These are phyloP conservation scores for Diaporthe sp. DNA, from an alignment of 2,329 filamentous ascomycete species.

Conservation along the genomic window DNA sequence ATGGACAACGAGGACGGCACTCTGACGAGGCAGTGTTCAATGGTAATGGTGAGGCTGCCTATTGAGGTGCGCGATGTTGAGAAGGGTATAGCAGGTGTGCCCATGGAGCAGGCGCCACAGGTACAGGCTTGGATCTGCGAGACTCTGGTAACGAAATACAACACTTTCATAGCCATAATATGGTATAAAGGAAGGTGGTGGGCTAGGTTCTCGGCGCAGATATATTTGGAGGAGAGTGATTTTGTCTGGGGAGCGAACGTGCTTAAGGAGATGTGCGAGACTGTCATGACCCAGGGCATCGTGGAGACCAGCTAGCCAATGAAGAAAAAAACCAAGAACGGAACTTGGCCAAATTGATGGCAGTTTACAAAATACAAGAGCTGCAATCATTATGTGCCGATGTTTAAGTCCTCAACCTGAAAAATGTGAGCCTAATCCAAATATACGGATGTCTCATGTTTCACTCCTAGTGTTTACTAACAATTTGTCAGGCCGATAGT, in stretches of 20 bases:
- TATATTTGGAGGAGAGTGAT: slow-evolving; percentile 83
- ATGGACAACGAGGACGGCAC: slow-evolving; percentile 75
- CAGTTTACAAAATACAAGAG: background rate
- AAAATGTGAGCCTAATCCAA: background rate
- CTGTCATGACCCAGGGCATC: background rate
- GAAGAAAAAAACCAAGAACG: background rate
- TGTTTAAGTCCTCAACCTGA: background rate
- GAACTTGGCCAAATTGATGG: background rate
- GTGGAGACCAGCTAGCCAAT: background rate
- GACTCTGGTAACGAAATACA: slow-evolving; percentile 67
- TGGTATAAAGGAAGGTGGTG: slow-evolving; percentile 74
- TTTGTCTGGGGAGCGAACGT: slow-evolving; percentile 77
- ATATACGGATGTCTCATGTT: background rate
- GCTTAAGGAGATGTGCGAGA: slow-evolving; percentile 63
- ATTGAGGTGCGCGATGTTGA: slow-evolving; percentile 56
- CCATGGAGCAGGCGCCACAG: background rate
- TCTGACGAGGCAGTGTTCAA: slow-evolving; percentile 71
- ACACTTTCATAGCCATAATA: slow-evolving; percentile 79
- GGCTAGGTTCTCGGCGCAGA: slow-evolving; percentile 82
- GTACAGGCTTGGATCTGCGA: slow-evolving; percentile 65
- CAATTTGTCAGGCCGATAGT: no score
- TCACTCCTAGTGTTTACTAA: background rate
- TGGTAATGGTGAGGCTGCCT: slow-evolving; percentile 82
- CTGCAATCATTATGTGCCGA: background rate
- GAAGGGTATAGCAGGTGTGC: background rate